Base-by-base conservation (phyloP, 371 early-diverging fungal genomes). In the Lichtheimia corymbifera region DNA sequence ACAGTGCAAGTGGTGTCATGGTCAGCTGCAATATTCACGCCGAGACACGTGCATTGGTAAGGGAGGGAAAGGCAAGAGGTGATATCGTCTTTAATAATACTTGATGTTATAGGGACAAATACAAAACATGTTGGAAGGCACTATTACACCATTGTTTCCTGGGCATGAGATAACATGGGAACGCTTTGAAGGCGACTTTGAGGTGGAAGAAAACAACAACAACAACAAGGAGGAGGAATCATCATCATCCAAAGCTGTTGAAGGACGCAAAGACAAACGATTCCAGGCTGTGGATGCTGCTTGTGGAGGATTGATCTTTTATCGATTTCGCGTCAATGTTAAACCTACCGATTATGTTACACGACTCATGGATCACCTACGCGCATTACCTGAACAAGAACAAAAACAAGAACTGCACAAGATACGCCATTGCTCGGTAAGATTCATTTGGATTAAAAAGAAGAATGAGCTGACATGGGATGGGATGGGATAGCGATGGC, bases 281-380 rank as follows among this genome's bases (percentile, higher is more conserved):
- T 69, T 80, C 28, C 76, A 85, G 60, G 81, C 80, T 4, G 76
- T 85, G 5, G 85, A 85, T 61, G 65, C 80, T 12, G 83, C 82
- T 3, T 83, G 85, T 61, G 75, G 73, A 45, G 85, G 85, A 1
- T 53, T 77, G 14, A 60, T 85, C 6, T 85, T 85, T 63, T 71
- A 76, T 50, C 73, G 85, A 35, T 83, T 85, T 45, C 63, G 83
- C 27, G 62, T 85, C 1, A 71, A 85, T 50, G 74, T 80, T 2
- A 67, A 66, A 41, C 83, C 85, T 20, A 74, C 71, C 9, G 75
- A 68, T 9, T 83, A 81, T 60, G 59, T 82, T 2, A 25, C 54
- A 1, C 68, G 61, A 35, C 43, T 84, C 35, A 74, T 84, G 55
- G 82, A 51, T 24, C 57, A 50, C 35, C 35, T 55, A 20, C 53